A percentile compares a stretch with the other conserved stretches of the same genome.
Evolutionary conservation across 2,329 filamentous ascomycete species (phyloP).

Genomic region (Westerdykella aurantiaca): DNA sequence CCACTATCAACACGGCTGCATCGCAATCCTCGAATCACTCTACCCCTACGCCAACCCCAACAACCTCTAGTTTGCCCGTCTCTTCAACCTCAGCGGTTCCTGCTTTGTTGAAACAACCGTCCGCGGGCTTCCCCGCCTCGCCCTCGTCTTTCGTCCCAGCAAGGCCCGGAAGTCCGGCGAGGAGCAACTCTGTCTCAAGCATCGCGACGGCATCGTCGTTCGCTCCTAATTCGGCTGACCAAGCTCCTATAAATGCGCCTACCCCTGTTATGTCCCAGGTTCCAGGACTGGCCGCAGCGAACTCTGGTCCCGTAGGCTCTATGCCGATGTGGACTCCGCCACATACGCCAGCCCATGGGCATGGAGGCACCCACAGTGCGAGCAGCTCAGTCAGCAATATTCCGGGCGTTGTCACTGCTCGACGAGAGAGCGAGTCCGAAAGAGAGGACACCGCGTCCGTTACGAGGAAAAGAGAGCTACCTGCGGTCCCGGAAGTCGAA

Average conservation of each 20-base stretch:
- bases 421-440: constrained; percentile 32
- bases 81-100: constrained; percentile 43
- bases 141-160: constrained; percentile 50
- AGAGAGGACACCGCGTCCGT: constrained; percentile 25
- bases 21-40: constrained; percentile 52
- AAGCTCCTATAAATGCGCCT: constrained; percentile 61
- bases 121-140: constrained; percentile 53
- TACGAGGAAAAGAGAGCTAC: constrained; percentile 34
- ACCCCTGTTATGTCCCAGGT: constrained; percentile 72
- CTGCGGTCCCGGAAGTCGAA: constrained; percentile 33
- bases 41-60: constrained; percentile 67
- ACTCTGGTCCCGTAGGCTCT: constrained; percentile 50
- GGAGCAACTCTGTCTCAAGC: constrained; percentile 82
- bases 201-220: constrained; percentile 60
- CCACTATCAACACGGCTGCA: constrained; percentile 38
- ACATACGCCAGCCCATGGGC: constrained; percentile 63
- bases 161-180: constrained; percentile 69
- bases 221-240: constrained; percentile 30
- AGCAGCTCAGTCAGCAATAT: constrained; percentile 50
- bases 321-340: constrained; percentile 84
- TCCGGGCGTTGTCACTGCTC: constrained; percentile 28
- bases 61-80: constrained; percentile 57
- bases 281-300: constrained; percentile 68
- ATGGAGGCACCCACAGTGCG: constrained; percentile 46
- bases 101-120: constrained; percentile 46